Evolutionary conservation across 2,329 filamentous ascomycete genomes (phyloP).

Genomic region (Emydomyces testavorans): DNA sequence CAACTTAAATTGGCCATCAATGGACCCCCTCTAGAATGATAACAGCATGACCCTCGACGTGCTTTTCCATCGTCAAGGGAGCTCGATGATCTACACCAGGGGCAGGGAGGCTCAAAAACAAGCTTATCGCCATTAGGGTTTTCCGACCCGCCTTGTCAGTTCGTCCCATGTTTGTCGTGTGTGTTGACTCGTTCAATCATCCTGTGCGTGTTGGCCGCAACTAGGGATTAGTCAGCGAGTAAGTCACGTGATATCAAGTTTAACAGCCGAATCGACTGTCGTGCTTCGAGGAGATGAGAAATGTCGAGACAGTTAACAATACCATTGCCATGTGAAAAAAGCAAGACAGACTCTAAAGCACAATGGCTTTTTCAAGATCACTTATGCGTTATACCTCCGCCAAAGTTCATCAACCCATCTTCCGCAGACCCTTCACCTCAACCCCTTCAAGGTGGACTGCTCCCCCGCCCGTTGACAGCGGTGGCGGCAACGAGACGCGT

Average conservation of each 20-base stretch:
- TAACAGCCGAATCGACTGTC: not conserved
- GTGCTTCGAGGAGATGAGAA: not conserved
- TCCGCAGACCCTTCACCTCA: not conserved
- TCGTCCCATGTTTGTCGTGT: not conserved
- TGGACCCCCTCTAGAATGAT: not conserved
- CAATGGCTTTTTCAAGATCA: constrained; percentile 3
- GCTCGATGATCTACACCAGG: constrained; percentile 16
- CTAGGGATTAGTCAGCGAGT: not conserved
- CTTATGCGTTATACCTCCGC: not conserved
- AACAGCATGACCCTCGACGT: not conserved
- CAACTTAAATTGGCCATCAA: not conserved
- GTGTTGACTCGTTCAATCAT: constrained; percentile 9
- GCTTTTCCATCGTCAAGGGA: constrained; percentile 2
- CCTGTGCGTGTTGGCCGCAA: no score
- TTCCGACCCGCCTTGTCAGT: constrained; percentile 18
- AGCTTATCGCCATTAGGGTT: constrained; percentile 28
- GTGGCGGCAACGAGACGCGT: not conserved
- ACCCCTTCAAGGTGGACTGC: not conserved
- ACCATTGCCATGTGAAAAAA: constrained; percentile 1
- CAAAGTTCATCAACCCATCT: not conserved
- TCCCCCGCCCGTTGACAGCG: not conserved
- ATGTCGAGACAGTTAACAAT: not conserved
- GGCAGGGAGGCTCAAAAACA: constrained; percentile 17
- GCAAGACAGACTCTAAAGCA: not conserved
- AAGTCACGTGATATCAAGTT: not conserved